Conservation (phyloP, 2,329 filamentous ascomycete species). For the Paraphoma chrysanthemicola region DNA sequence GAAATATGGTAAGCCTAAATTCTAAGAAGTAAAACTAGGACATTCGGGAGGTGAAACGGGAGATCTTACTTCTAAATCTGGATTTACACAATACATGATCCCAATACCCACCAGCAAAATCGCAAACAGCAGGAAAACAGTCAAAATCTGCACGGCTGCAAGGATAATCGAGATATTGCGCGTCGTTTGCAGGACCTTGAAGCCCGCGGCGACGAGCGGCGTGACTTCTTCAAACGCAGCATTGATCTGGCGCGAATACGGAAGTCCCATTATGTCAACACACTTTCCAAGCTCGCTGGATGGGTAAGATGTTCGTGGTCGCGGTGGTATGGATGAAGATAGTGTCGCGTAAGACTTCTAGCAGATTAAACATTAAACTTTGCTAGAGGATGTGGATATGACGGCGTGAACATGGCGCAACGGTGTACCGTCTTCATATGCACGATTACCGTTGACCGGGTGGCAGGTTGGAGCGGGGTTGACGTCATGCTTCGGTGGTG, state of each 20-base stretch:
- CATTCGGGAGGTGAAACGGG: constrained; percentile 2
- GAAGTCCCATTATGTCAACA: constrained; percentile 56
- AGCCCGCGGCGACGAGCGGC: constrained; percentile 58
- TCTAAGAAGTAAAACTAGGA: not conserved
- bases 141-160: constrained; percentile 56
- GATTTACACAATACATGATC: constrained; percentile 56
- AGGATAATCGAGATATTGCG: constrained; percentile 59
- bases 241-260: constrained; percentile 60
- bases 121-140: constrained; percentile 49
- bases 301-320: no score
- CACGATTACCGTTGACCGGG: constrained; percentile 3
- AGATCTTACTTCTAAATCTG: constrained; percentile 55
- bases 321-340: not conserved
- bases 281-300: no score
- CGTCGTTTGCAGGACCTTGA: constrained; percentile 57
- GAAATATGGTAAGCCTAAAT: not conserved
- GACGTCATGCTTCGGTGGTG: constrained; percentile 24
- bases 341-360: not conserved
- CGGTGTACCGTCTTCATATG: not conserved
- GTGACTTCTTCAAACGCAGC: constrained; percentile 61
- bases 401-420: not conserved
- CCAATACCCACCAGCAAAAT: constrained; percentile 50
- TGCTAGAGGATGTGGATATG: not conserved
- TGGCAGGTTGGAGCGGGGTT: constrained; percentile 9
- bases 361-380: not conserved